phyloP scores from a whole-genome alignment of 495 filamentous ascomycete genomes.

The Penicillium riverlandense region DNA sequence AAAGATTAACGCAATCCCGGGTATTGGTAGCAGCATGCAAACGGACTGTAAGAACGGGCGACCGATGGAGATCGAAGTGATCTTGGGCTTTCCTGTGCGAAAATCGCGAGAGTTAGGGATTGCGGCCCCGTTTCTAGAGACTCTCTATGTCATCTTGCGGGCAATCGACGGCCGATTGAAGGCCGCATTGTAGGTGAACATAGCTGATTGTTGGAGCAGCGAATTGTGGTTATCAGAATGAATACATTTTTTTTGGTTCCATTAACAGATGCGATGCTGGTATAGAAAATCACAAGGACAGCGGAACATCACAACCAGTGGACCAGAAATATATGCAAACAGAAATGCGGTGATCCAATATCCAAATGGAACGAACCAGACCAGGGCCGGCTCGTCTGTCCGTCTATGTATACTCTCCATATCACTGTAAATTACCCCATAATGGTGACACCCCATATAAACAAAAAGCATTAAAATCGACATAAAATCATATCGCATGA shows the following conservation, averaged over 20 bases:
- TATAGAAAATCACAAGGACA: too few relatives aligned
- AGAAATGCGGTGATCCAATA: too few relatives aligned
- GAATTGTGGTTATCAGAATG: neutral
- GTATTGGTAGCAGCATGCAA: constrained; percentile 48
- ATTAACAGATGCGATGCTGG: neutral
- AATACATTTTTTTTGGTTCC: neutral
- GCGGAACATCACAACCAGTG: too few relatives aligned
- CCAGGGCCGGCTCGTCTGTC: too few relatives aligned
- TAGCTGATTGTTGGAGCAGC: too few relatives aligned
- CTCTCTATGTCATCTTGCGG: constrained; percentile 28
- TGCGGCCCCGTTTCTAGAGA: constrained; percentile 39
- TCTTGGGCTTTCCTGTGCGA: constrained; percentile 44
- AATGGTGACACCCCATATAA: too few relatives aligned
- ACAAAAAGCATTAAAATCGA: too few relatives aligned
- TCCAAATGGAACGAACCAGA: too few relatives aligned
- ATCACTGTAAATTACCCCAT: too few relatives aligned
- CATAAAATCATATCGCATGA: too few relatives aligned
- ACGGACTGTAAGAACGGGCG: constrained; percentile 41
- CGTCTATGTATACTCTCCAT: too few relatives aligned
- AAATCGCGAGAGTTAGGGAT: constrained; percentile 44
- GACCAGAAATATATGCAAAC: too few relatives aligned
- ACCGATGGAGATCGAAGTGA: constrained; percentile 50
- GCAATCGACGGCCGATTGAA: constrained; percentile 16
- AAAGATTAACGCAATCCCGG: constrained; percentile 32
- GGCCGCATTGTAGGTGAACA: constrained; percentile 5